phyloP scores from a whole-genome alignment of 352 stramenopile species.

The Phytophthora constricta region DNA sequence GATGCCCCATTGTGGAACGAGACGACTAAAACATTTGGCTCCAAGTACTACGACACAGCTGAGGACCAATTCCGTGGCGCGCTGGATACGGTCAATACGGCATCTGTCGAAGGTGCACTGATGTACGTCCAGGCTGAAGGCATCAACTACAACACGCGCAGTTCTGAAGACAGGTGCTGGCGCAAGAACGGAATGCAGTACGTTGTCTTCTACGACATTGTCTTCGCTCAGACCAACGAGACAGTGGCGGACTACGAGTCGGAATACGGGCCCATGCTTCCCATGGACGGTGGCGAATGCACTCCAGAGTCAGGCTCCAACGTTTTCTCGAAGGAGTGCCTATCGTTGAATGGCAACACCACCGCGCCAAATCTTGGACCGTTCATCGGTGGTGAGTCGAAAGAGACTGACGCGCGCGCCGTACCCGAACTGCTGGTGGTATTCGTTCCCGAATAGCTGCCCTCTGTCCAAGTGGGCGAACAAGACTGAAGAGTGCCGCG shows the following conservation, averaged over 20 bases:
- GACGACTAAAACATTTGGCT: constrained; percentile 44
- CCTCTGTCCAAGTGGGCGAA: constrained; percentile 36
- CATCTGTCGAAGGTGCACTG: constrained; percentile 53
- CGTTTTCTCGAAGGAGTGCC: constrained; percentile 34
- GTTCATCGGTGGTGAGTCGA: constrained; percentile 38
- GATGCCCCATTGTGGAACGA: constrained; percentile 62
- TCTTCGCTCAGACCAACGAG: constrained; percentile 38
- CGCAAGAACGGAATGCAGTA: constrained; percentile 46
- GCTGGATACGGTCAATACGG: constrained; percentile 51
- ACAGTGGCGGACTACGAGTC: constrained; percentile 37
- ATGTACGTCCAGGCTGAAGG: constrained; percentile 62
- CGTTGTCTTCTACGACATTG: constrained; percentile 51
- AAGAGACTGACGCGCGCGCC: constrained; percentile 47
- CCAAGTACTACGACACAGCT: constrained; percentile 43
- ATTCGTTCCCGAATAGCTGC: constrained; percentile 63
- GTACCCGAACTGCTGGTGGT: constrained; percentile 61
- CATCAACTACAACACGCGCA: constrained; percentile 53
- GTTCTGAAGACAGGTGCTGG: constrained; percentile 26
- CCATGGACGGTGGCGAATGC: constrained; percentile 47
- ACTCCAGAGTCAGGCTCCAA: constrained; percentile 26
- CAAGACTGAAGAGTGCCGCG: constrained; percentile 58
- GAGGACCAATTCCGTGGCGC: constrained; percentile 41
- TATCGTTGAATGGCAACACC: constrained; percentile 38
- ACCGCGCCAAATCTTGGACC: constrained; percentile 31
- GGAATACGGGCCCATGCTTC: constrained; percentile 42